These are phyloP conservation scores for Suillus placidus DNA, from an alignment of 768 basidiomycete genomes.

Conservation along the genomic window DNA sequence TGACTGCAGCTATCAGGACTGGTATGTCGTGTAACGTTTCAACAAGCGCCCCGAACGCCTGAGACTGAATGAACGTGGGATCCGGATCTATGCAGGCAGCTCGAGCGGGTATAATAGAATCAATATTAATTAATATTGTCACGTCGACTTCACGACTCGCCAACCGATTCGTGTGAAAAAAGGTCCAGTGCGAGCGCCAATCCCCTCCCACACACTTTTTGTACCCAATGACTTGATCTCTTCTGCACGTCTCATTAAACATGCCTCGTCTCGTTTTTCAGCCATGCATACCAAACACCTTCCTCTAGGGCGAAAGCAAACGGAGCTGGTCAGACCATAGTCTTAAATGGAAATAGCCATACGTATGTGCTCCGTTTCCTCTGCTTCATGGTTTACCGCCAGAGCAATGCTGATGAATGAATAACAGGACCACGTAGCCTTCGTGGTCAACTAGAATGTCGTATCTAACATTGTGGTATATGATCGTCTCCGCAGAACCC, in stretches of 20 bases:
- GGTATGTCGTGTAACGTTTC: not conserved
- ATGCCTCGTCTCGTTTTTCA: too few species aligned
- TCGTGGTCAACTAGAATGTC: not conserved
- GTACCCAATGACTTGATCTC: too few species aligned
- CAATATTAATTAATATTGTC: not conserved
- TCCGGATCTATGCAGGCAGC: not conserved
- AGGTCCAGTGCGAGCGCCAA: too few species aligned
- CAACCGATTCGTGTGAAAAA: too few species aligned
- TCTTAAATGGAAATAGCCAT: not conserved
- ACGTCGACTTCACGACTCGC: not conserved
- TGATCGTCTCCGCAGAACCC: not conserved
- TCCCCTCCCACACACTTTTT: too few species aligned
- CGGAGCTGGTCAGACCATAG: not conserved
- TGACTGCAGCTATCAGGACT: not conserved
- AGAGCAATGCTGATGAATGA: not conserved
- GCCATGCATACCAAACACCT: slow-evolving; percentile 15
- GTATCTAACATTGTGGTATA: not conserved
- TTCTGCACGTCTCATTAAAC: too few species aligned
- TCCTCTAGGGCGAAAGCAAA: not conserved
- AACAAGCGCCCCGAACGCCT: not conserved
- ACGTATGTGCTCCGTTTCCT: not conserved
- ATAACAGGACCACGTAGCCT: not conserved
- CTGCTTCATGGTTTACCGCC: not conserved
- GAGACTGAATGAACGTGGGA: not conserved
- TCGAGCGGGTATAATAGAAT: too few species aligned